A percentile compares a stretch with the other conserved stretches of the same genome.
phyloP scores from a whole-genome alignment of 2,329 filamentous ascomycete genomes.

The Xylaria sp. region DNA sequence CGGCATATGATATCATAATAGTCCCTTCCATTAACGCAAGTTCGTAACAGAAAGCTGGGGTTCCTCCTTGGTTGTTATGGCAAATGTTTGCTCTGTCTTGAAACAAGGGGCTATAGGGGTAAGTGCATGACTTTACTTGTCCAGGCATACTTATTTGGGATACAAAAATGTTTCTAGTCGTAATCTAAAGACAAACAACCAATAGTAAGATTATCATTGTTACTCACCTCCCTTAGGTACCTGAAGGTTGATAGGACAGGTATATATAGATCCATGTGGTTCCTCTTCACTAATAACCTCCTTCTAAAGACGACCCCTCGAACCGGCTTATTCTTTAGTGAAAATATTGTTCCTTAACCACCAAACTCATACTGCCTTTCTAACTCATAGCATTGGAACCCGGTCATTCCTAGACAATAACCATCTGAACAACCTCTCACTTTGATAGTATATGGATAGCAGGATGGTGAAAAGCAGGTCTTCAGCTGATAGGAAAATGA shows the following conservation, averaged over 20 bases:
- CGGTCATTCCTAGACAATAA: not conserved
- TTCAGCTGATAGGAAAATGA: too few relatives aligned
- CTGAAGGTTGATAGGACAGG: not conserved
- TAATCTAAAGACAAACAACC: not conserved
- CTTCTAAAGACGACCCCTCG: not conserved
- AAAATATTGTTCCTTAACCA: not conserved
- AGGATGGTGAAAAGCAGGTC: not conserved
- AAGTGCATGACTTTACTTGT: not conserved
- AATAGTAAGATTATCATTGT: not conserved
- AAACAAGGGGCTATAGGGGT: not conserved
- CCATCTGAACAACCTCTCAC: not conserved
- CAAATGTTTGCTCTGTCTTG: not conserved
- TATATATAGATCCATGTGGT: not conserved
- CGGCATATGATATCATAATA: not conserved
- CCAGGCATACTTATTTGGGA: not conserved
- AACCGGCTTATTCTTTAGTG: not conserved
- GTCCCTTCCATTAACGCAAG: not conserved
- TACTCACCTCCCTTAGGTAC: not conserved
- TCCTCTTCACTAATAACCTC: not conserved
- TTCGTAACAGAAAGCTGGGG: not conserved
- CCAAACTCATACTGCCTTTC: too few relatives aligned
- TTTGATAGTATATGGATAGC: not conserved
- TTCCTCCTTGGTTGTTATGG: not conserved
- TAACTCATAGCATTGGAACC: too few relatives aligned
- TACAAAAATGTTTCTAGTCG: not conserved